Conservation (phyloP, 2,329 filamentous ascomycete species). For the Aspergillus melleus region DNA sequence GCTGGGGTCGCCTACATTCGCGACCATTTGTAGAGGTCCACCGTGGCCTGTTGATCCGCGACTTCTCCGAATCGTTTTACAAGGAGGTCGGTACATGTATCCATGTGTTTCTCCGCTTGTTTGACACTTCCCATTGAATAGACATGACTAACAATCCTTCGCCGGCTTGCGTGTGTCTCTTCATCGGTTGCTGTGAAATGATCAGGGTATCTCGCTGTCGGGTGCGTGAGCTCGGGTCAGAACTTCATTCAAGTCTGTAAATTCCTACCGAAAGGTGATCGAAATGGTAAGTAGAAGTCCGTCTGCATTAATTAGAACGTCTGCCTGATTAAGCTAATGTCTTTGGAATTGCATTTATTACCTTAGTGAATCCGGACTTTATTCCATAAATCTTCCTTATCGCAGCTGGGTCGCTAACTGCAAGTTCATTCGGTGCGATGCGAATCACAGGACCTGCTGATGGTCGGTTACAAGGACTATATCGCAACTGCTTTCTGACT, state of each 20-base stretch:
- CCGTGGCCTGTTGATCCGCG: conserved; percentile 10
- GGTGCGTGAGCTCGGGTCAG: not conserved
- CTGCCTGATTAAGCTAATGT: not conserved
- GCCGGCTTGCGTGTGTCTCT: conserved; percentile 25
- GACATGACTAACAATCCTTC: conserved; percentile 24
- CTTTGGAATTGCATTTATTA: not conserved
- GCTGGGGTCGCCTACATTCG: conserved; percentile 19
- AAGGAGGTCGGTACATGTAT: conserved; percentile 23
- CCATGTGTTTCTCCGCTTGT: conserved; percentile 28
- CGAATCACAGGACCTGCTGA: conserved; percentile 19
- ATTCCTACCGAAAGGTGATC: conserved; percentile 19
- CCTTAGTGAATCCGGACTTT: conserved; percentile 17
- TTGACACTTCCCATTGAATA: conserved; percentile 29
- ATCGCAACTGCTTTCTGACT: not conserved
- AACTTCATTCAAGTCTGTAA: not conserved
- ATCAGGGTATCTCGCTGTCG: conserved; percentile 21
- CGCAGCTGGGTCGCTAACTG: conserved; percentile 23
- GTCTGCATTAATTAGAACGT: conserved; percentile 19
- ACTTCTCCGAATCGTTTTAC: conserved; percentile 18
- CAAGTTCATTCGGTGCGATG: conserved; percentile 25
- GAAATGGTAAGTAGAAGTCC: conserved; percentile 28
- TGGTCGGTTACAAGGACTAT: not conserved
- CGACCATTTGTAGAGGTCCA: conserved; percentile 27
- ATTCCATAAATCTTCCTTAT: conserved; percentile 24
- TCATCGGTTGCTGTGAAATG: conserved; percentile 25